Evolutionary conservation across 2,329 filamentous ascomycete species (phyloP), one percentile per base, ranked within the genome.

Genomic region (Pseudogymnoascus pannorum): DNA sequence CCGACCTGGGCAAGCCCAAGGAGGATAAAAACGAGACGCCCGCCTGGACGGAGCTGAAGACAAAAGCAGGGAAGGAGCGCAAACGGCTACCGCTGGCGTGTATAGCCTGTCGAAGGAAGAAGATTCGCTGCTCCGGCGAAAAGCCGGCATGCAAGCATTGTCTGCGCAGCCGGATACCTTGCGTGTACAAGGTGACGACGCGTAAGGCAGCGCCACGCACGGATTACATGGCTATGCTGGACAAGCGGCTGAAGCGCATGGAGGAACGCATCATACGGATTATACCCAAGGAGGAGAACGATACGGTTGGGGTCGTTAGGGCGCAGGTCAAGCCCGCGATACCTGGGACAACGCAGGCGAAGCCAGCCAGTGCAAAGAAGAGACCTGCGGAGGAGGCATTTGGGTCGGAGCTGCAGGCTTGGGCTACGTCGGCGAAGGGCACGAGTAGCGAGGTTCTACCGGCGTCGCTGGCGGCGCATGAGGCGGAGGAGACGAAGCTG

Each of bases 141-240:
- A 97, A 97, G 75, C 94, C 94, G 2, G 91, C 92, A 0, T 99
- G 94, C 79, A 97, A 96, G 74, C 94, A 97, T 75, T 97, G 94
- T 72, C 80, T 95, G 63, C 85, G 92, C 61, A 96, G 93, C 59
- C 85, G 93, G 44, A 95, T 96, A 68, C 93, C 93, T 1, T 99
- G 94, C 72, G 92, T 97, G 4, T 99, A 97, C 81, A 97, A 97
- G 72, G 91, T 96, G 63, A 97, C 92, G 0, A 92, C 92, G 3
- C 83, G 94, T 63, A 97, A 97, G 74, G 92, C 93, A 1, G 92
- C 92, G 3, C 94, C 94, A 2, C 83, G 94, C 59, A 97, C 94
- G 16, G 94, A 97, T 75, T 97, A 97, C 75, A 97, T 97, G 94
- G 92, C 92, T 42, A 97, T 97, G 92, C 78, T 97, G 68, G 94